phyloP scores from a whole-genome alignment of 495 filamentous ascomycete genomes.

The Penicillium daleae region DNA sequence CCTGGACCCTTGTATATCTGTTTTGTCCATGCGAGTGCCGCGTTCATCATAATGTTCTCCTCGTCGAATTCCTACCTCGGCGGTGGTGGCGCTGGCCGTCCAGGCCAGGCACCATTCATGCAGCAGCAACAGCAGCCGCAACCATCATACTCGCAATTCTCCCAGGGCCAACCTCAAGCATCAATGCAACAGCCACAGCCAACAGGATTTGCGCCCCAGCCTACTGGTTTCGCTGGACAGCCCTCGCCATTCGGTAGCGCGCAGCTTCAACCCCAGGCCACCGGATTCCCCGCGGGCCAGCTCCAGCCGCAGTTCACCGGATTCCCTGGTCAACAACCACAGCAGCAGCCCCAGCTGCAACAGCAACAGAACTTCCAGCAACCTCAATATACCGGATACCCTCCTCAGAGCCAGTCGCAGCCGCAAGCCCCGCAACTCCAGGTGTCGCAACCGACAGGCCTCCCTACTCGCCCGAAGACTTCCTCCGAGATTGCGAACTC shows the following conservation, averaged over 20 bases:
- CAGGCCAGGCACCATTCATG: slow-evolving; percentile 61
- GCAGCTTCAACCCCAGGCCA: slow-evolving; percentile 58
- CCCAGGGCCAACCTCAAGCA: slow-evolving; percentile 51
- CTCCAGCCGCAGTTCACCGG: slow-evolving; percentile 65
- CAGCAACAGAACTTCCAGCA: slow-evolving; percentile 33
- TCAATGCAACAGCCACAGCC: slow-evolving; percentile 59
- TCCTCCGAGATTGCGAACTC: slow-evolving; percentile 86
- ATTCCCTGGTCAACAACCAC: slow-evolving; percentile 50
- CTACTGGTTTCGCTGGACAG: slow-evolving; percentile 54
- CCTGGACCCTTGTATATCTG: slow-evolving; percentile 22
- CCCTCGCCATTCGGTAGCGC: slow-evolving; percentile 38
- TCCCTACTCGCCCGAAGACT: slow-evolving; percentile 59
- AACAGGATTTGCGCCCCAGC: slow-evolving; percentile 56
- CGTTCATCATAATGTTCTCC: slow-evolving; percentile 72
- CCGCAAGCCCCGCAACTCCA: slow-evolving; percentile 50
- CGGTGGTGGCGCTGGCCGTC: slow-evolving; percentile 72
- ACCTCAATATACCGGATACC: slow-evolving; percentile 47
- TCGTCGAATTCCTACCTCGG: slow-evolving; percentile 84
- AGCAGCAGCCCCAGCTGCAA: slow-evolving; percentile 45
- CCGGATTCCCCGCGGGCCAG: slow-evolving; percentile 61
- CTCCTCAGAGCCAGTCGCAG: slow-evolving; percentile 41
- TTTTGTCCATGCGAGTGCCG: slow-evolving; percentile 35
- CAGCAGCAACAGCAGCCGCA: slow-evolving; percentile 49
- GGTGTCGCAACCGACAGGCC: slow-evolving; percentile 44
- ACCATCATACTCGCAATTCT: slow-evolving; percentile 51